Evolutionary conservation across 441 rosid genomes (phyloP), one percentile per base, ranked within the genome.

Genomic region (Pelargonium myrrhifolium): DNA sequence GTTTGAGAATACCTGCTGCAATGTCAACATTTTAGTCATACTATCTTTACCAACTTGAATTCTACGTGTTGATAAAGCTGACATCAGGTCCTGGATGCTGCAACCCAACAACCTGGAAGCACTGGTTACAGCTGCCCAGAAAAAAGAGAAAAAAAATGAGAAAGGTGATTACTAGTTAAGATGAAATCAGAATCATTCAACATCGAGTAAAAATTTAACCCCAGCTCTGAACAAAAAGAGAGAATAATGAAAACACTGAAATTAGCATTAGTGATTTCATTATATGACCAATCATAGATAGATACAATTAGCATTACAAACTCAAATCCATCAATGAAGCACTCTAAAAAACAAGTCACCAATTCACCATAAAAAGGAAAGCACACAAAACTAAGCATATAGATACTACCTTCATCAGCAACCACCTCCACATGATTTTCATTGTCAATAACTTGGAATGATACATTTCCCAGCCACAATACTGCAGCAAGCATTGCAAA

Each of bases 391-490:
- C 68, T 61, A 53, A 67, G 47, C 9, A 56, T 58, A 37, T 35
- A 14, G 59, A 65, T 42, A 64, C 64, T 81, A 93, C 99, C 99
- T 89, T 94, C 87, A 76, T 84, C 84, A 65, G 75, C 78, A 68
- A 83, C 82, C 76, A 88, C 94, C 81, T 91, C 92, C 74, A 88
- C 94, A 72, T 89, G 93, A 79, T 84, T 89, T 78, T 88, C 99
- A 40, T 74, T 81, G 85, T 86, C 89, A 70, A 76, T 82, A 73
- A 81, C 87, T 81, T 79, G 80, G 73, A 94, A 94, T 28, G 88
- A 82, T 73, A 91, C 75, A 75, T 94, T 94, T 68, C 99, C 99
- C 58, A 94, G 79, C 97, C 96, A 88, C 62, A 94, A 77, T 49
- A 94, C 86, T 10, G 88, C 91, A 15, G 96, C 94, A 79, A 94